Base-by-base conservation (phyloP, 306 rosid species). In the Betula pendula region DNA sequence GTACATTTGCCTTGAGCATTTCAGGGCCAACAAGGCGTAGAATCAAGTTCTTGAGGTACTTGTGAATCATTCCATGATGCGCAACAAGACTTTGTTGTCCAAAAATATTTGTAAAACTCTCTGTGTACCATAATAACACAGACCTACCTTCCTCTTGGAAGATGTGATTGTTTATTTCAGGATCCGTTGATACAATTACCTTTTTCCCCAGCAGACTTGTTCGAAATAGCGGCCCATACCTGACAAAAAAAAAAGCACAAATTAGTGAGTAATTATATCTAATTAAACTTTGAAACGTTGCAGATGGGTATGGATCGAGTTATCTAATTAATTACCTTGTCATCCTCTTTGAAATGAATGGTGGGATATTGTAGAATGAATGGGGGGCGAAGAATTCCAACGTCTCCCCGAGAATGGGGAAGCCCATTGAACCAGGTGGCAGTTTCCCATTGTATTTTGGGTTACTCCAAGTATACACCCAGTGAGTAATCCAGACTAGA, bases 391-490 rank as follows among this genome's bases (percentile, higher is more conserved):
- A 43, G 69, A 43, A 62, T 24, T 47, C 14, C 0, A 75, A 2
- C 31, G 78, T 75, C 45, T 75, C 78, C 19, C 78, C 62, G 43
- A 75, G 6, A 12, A 75, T 10, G 2, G 71, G 78, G 4, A 29
- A 62, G 10, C 78, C 78, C 78, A 74, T 74, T n/a, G 78, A n/a
- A n/a, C n/a, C n/a, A n/a, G n/a, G n/a, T n/a, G n/a, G n/a, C n/a
- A n/a, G n/a, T n/a, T n/a, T n/a, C 15, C 78, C 78, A 31, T 75
- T 75, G 78, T 71, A 75, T 5, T 16, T 62, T 17, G 78, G 62
- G 70, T 47, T 62, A 11, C 12, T 3, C 78, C 71, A 48, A 1
- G 1, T 59, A 4, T 75, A 44, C 3, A 47, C 31, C 71, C 60
- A 75, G 1, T 62, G 45, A n/a, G 22, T 8, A 4, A 27, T 51